Base-by-base conservation (phyloP, 345 rosid genomes). In the Dovyalis caffra region DNA sequence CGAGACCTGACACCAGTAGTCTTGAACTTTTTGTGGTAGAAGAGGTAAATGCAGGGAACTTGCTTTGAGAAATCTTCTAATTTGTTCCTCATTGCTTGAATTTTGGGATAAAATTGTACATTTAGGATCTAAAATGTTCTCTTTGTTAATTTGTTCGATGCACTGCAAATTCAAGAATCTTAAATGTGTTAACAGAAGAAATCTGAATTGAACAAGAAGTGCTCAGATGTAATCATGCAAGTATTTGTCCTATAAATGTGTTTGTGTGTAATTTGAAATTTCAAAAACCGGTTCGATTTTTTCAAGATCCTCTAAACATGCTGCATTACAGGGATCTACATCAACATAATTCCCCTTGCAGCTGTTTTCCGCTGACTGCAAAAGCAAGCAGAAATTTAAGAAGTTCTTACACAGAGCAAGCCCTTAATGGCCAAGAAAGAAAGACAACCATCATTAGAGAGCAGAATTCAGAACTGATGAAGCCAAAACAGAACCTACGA, bases 281-380 rank as follows among this genome's bases (percentile, higher is more conserved):
- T 47, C 53, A 3, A 64, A 38, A 58, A 71, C 74, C 64, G 26
- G 23, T 0, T 58, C 25, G 9, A 71, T 71, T 60, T 37, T 51
- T 38, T 71, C 66, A 16, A 71, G 47, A 71, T 71, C 32, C 33
- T 58, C 74, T 71, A 58, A 43, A 58, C 74, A 71, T 14, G 4
- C 25, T 37, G 74, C 31, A 71, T 58, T 35, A 35, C 51, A 56
- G 33, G 49, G 11, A 68, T 68, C 60, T 3, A 68, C 49, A 2
- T 26, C 66, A 0, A 63, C 4, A 51, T 58, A 71, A 37, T 63
- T 58, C 35, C 64, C 74, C 11, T 71, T 71, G 74, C 74, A 71
- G 37, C 66, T 71, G 23, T 28, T 71, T 71, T 71, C n/a, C 0
- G 74, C 74, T 34, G 66, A 37, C 74, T 71, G 74, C 66, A 71